Base-by-base conservation (phyloP, 345 rosid species). In the Litchi chinensis region DNA sequence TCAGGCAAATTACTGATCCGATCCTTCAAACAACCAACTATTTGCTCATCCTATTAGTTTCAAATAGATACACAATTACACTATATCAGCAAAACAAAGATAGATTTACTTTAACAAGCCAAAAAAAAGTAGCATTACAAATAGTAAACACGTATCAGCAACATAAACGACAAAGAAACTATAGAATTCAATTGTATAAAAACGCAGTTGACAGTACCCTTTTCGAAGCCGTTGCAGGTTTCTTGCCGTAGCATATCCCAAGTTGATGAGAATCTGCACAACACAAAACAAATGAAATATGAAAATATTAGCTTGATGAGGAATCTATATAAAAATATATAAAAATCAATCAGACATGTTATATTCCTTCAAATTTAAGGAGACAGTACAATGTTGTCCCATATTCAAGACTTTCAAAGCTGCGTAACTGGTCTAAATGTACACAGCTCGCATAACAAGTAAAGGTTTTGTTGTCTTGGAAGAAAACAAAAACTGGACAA, bases 1-100 rank as follows among this genome's bases (percentile, higher is more conserved):
- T 79, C 78, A 10, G 82, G 74, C 67, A 79, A 44, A 28, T 44
- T 15, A 75, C 39, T 44, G 10, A 64, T 64, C 22, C 22, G 24
- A 16, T 75, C 62, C 62, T 24, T 18, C 9, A 41, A 66, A 32
- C 19, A 37, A 15, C 22, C 0, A 4, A 5, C 8, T 39, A 41
- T 16, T 39, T 66, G 19, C 10, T 66, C 21, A 28, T 39, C 40
- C 70, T 66, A 28, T 22, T 26, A 2, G 37, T 21, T 60, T 8
- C 32, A 24, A 63, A 63, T 11, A 26, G 16, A 63, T 13, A 32
- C 37, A 66, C 21, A 7, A 28, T 66, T 24, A 22, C 10, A 11
- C 5, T 10, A 64, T 1, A 8, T 64, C 8, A 64, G 39, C 24
- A 64, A 24, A 26, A 54, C 18, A 54, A 19, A 54, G 60, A 54